Base-by-base conservation (phyloP, 192 early-diverging fungal genomes). In the Chytriomyces sp. region DNA sequence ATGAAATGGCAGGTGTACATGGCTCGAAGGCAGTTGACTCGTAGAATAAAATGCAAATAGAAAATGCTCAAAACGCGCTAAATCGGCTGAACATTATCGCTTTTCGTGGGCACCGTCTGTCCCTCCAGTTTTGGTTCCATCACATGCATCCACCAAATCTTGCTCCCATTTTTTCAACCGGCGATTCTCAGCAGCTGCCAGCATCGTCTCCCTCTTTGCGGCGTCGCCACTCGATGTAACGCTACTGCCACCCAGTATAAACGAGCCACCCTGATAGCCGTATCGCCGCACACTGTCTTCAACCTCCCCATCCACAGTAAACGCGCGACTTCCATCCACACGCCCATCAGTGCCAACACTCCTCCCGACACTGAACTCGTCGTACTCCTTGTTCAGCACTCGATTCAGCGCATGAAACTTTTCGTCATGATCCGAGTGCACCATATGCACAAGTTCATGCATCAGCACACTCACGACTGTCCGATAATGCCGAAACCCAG, bases 391-490 rank as follows among this genome's bases (percentile, higher is more conserved):
- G 50, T 93, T 93, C n/a, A 95, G 80, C 70, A 91, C 82, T 50
- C 92, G 82, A 75, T 93, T 91, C 20, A 95, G 78, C 26, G 81
- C 81, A 75, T 94, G 91, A 72, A 95, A 95, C 44, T 88, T 82
- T 6, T 88, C 87, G 69, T 91, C 91, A 73, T 95, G 94, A 7
- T 90, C 91, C 13, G 70, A 66, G 50, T 75, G 75, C 48, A 82
- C 82, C 81, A 91, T 92, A 67, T 95, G 94, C 5, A 91, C 80
- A 6, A 95, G 84, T 76, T 95, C 94, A 79, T 95, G 94, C 35
- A 95, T 70, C 20, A 95, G 69, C 3, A 93, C 92, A 59, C 87
- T 89, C 20, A 90, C 77, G 7, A 95, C 81, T 0, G 86, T 81
- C 28, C 86, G 84, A 73, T 92, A 95, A 59, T 90, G 86, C 48